phyloP scores from a whole-genome alignment of 805 yeast genomes.

The Wickerhamiella australiensis region DNA sequence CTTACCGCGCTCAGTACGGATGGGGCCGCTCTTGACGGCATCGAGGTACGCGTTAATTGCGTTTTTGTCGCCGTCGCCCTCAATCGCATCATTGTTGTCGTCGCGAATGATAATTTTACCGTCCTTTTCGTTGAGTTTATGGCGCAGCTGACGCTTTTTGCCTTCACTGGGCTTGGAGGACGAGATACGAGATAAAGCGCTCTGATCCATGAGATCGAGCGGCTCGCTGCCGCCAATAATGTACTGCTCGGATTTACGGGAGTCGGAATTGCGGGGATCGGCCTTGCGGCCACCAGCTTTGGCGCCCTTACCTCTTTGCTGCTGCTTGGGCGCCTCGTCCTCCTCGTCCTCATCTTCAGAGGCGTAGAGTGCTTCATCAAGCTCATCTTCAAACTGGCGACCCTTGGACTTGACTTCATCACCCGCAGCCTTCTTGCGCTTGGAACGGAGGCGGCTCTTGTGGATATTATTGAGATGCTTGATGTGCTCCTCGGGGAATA shows the following conservation, averaged over 20 bases:
- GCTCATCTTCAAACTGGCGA: constrained; percentile 65
- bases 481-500: constrained; percentile 82
- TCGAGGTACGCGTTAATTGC: constrained; percentile 89
- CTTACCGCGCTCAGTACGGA: constrained; percentile 84
- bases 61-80: constrained; percentile 24
- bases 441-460: constrained; percentile 73
- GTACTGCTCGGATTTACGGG: constrained; percentile 40
- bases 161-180: constrained; percentile 67
- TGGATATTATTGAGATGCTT: constrained; percentile 75
- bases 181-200: constrained; percentile 75
- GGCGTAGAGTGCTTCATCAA: constrained; percentile 83
- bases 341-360: constrained; percentile 48
- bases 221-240: constrained; percentile 71
- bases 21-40: constrained; percentile 86
- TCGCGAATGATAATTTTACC: constrained; percentile 64
- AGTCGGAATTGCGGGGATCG: constrained; percentile 8
- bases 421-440: constrained; percentile 46
- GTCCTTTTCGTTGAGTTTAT: constrained; percentile 34
- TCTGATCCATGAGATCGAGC: constrained; percentile 75
- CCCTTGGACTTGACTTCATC: constrained; percentile 27
- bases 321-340: constrained; percentile 28
- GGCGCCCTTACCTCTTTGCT: background rate
- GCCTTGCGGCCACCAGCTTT: background rate
- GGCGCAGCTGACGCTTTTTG: constrained; percentile 26
- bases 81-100: constrained; percentile 27